phyloP scores from a whole-genome alignment of 805 yeast genomes.

The Kodamaea lidongshanica region DNA sequence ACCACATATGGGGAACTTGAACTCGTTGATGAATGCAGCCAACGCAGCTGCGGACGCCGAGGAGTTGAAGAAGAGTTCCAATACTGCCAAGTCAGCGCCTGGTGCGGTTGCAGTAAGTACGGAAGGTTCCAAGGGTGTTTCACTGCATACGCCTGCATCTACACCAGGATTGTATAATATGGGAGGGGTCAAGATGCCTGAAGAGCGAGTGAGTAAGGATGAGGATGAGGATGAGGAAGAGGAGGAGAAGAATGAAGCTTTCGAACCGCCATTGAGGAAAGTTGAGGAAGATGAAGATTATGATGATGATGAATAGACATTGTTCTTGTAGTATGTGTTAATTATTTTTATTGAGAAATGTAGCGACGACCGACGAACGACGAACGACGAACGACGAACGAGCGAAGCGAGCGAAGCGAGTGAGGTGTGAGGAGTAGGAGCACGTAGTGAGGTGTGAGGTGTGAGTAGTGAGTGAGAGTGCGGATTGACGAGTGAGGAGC shows the following conservation, averaged over 20 bases:
- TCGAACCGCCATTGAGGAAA: conserved; percentile 41
- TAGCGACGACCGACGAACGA: no score
- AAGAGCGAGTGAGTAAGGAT: no score
- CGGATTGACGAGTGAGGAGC: no score
- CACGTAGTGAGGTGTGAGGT: no score
- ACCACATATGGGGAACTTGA: conserved; percentile 14
- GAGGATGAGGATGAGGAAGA: conserved; percentile 28
- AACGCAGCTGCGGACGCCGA: conserved; percentile 12
- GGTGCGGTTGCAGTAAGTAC: conserved; percentile 3
- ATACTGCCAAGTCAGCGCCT: neutral
- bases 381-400: no score
- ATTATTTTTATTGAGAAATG: conserved; percentile 1
- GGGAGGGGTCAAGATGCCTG: no score
- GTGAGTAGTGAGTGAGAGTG: no score
- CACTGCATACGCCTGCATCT: conserved; percentile 2
- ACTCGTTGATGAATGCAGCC: conserved; percentile 27
- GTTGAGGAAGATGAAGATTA: conserved; percentile 43
- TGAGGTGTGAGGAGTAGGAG: no score
- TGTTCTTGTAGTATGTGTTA: conserved; percentile 5
- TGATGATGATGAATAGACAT: conserved; percentile 36
- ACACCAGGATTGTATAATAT: conserved; percentile 1
- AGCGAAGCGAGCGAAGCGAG: no score
- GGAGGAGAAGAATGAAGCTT: conserved; percentile 21
- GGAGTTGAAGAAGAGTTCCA: conserved; percentile 5
- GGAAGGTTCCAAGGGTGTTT: conserved; percentile 6